Conservation (phyloP, 1,139 yeast genomes). For the Kodamaea anthophila region DNA sequence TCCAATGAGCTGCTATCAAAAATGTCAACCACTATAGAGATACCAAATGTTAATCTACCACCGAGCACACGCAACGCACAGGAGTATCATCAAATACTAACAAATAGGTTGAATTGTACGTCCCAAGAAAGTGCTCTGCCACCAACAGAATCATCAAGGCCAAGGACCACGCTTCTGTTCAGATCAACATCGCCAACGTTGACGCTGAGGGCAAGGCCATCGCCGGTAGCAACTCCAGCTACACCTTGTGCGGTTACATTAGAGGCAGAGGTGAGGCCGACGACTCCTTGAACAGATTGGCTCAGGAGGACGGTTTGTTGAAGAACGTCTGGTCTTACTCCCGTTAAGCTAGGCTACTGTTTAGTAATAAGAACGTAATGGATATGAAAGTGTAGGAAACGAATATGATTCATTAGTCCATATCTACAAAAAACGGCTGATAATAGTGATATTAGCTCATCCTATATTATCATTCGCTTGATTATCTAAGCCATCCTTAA, state of each 20-base stretch:
- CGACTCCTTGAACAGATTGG: slow-evolving; percentile 98
- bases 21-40: too few relatives aligned
- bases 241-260: slow-evolving; percentile 96
- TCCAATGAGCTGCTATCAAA: too few relatives aligned
- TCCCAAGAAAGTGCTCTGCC: slow-evolving; percentile 99
- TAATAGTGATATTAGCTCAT: too few relatives aligned
- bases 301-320: slow-evolving; percentile 97
- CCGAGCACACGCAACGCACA: too few relatives aligned
- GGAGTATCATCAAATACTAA: too few relatives aligned
- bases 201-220: slow-evolving; percentile 96
- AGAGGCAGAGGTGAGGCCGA: slow-evolving; percentile 82
- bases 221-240: slow-evolving; percentile 87
- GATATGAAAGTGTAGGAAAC: too few relatives aligned
- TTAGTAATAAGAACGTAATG: slow-evolving; percentile 3
- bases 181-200: slow-evolving; percentile 50
- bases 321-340: slow-evolving; percentile 99
- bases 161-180: slow-evolving; percentile 99
- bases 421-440: too few relatives aligned
- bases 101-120: slow-evolving; percentile 99
- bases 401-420: too few relatives aligned
- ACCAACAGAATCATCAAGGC: slow-evolving; percentile 99
- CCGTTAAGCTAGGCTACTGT: slow-evolving; percentile 61
- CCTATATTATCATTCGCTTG: too few relatives aligned
- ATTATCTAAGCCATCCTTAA: too few relatives aligned
- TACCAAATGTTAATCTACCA: too few relatives aligned